phyloP scores from a whole-genome alignment of 305 asterid species.

The Fraxinus xanthoxyloides region DNA sequence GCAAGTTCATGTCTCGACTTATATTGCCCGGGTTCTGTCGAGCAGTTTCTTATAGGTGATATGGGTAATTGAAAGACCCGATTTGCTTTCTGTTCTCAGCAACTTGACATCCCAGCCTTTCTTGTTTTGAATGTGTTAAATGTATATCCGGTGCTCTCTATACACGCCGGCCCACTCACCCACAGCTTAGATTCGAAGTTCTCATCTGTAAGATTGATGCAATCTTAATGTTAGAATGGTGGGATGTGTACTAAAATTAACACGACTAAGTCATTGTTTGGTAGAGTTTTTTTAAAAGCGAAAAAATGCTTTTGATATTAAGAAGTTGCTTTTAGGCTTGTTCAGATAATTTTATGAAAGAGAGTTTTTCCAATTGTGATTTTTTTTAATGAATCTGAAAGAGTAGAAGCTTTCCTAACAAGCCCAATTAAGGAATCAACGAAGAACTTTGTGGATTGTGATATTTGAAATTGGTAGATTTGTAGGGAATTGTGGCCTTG shows the following conservation, averaged over 20 bases:
- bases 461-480: neutral
- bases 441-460: neutral
- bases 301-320: neutral
- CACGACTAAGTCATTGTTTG: neutral
- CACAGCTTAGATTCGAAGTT: neutral
- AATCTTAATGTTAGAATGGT: neutral
- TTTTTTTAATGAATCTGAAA: neutral
- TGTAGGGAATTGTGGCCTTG: neutral
- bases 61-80: neutral
- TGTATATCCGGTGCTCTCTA: too few relatives aligned
- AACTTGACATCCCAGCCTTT: neutral
- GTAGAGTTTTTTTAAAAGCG: neutral
- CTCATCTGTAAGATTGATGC: neutral
- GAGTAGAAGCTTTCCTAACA: neutral
- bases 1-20: slow-evolving; percentile 6
- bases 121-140: too few relatives aligned
- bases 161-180: neutral
- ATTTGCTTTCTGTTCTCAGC: neutral
- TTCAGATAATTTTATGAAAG: neutral
- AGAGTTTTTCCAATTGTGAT: too few relatives aligned
- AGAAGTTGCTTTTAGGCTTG: too few relatives aligned
- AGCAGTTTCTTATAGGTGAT: neutral
- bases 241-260: neutral
- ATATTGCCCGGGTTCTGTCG: neutral
- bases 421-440: neutral